These are phyloP conservation scores for Apodospora peruviana DNA, from an alignment of 495 filamentous ascomycete genomes.

Conservation along the genomic window DNA sequence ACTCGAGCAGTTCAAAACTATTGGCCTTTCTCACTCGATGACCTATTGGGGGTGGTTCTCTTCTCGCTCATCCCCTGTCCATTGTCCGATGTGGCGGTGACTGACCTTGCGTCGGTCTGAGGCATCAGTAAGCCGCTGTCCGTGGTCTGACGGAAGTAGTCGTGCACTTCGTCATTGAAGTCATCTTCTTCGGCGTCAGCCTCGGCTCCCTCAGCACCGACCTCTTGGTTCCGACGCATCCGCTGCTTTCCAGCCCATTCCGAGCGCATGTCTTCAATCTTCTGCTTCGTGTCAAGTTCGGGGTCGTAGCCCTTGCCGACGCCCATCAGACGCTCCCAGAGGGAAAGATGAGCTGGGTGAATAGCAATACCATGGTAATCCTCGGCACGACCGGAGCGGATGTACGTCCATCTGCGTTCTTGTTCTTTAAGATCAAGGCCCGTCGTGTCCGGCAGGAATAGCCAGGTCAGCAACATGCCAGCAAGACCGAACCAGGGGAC, in stretches of 20 bases:
- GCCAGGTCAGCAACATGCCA: conserved; percentile 67
- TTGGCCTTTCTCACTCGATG: not conserved
- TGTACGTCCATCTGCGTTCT: conserved; percentile 78
- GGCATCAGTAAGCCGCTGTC: not conserved
- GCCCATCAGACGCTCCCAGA: conserved; percentile 70
- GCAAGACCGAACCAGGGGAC: conserved; percentile 88
- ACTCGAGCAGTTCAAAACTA: not conserved
- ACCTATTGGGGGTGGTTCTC: not conserved
- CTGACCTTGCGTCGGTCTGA: not conserved
- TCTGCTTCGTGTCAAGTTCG: conserved; percentile 67
- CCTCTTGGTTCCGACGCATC: conserved; percentile 17
- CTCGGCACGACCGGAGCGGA: conserved; percentile 63
- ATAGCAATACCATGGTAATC: conserved; percentile 89
- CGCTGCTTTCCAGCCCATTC: conserved; percentile 39
- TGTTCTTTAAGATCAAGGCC: conserved; percentile 92
- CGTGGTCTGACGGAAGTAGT: conserved; percentile 35
- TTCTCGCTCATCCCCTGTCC: not conserved
- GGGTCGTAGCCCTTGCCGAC: conserved; percentile 73
- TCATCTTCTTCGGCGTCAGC: conserved; percentile 32
- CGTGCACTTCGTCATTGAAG: conserved; percentile 33
- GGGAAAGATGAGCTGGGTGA: conserved; percentile 75
- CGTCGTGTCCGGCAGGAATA: conserved; percentile 89
- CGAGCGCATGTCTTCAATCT: conserved; percentile 67
- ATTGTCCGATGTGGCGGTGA: no score
- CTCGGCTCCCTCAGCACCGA: conserved; percentile 14